phyloP scores from a whole-genome alignment of 2,329 filamentous ascomycete genomes.

The Periconia sp. region DNA sequence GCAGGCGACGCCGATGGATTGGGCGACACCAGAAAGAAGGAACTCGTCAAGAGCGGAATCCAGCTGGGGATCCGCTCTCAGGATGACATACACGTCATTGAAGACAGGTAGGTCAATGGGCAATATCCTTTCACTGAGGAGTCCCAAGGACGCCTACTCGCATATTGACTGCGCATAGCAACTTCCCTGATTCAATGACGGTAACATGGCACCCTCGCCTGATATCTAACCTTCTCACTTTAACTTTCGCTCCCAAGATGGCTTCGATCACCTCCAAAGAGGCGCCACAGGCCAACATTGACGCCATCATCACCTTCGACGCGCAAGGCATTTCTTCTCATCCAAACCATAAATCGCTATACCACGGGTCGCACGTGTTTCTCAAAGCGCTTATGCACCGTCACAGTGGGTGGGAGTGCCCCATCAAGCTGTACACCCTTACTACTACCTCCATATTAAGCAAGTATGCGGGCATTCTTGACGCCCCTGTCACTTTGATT shows the following conservation, averaged over 20 bases:
- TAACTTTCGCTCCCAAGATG: slow-evolving; percentile 72
- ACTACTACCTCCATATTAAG: slow-evolving; percentile 70
- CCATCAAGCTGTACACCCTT: slow-evolving; percentile 84
- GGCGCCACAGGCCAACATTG: slow-evolving; percentile 62
- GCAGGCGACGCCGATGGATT: slow-evolving; percentile 82
- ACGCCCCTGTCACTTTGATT: slow-evolving; percentile 71
- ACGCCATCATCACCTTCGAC: slow-evolving; percentile 91
- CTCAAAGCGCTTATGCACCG: slow-evolving; percentile 65
- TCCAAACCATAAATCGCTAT: slow-evolving; percentile 90
- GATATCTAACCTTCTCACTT: slow-evolving; percentile 70
- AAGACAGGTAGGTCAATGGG: no score
- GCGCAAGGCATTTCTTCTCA: slow-evolving; percentile 78
- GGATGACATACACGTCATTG: slow-evolving; percentile 83
- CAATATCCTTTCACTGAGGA: slow-evolving; percentile 2
- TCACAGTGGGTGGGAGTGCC: slow-evolving; percentile 66
- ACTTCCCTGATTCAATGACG: slow-evolving; percentile 91
- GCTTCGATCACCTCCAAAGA: slow-evolving; percentile 44
- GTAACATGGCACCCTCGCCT: slow-evolving; percentile 71
- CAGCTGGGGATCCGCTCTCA: slow-evolving; percentile 72
- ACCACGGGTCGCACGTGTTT: slow-evolving; percentile 77
- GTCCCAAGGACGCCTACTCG: slow-evolving; percentile 1
- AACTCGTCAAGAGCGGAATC: slow-evolving; percentile 79
- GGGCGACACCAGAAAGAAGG: slow-evolving; percentile 77
- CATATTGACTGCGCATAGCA: slow-evolving; percentile 38
- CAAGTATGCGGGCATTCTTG: slow-evolving; percentile 80